A percentile compares a stretch with the other conserved stretches of the same genome.
Conservation (phyloP, 2,329 filamentous ascomycete genomes). For the Basipetospora sp. region DNA sequence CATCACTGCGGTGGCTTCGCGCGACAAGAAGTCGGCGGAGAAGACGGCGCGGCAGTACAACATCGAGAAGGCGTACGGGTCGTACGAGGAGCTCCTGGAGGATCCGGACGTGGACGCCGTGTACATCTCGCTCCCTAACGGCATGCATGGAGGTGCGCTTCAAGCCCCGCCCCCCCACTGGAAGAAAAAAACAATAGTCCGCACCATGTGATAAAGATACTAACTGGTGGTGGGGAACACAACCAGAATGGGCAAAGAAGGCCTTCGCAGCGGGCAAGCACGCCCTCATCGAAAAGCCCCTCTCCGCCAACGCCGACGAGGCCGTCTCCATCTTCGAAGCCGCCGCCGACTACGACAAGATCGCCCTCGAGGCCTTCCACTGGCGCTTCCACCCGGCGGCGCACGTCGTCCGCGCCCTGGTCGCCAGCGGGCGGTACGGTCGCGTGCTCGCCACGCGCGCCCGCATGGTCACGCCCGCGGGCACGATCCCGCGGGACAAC, state of each 20-base stretch:
- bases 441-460: conserved; percentile 1
- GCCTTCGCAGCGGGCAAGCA: conserved; percentile 37
- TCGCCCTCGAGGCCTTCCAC: conserved; percentile 10
- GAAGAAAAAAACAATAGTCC: too few relatives aligned
- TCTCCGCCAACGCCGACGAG: conserved; percentile 32
- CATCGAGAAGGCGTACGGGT: conserved; percentile 7
- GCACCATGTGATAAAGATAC: too few relatives aligned
- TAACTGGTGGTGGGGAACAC: conserved; percentile 16
- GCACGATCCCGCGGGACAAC: neutral
- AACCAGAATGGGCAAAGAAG: conserved; percentile 26
- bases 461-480: conserved; percentile 3
- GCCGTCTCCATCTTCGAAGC: conserved; percentile 33
- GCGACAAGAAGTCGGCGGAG: conserved; percentile 4
- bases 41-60: conserved; percentile 1
- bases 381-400: conserved; percentile 8
- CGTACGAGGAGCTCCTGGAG: conserved; percentile 9
- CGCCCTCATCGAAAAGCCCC: conserved; percentile 39
- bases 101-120: conserved; percentile 17
- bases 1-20: conserved; percentile 5
- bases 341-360: conserved; percentile 10
- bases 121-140: too few relatives aligned
- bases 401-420: conserved; percentile 1
- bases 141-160: too few relatives aligned
- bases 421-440: conserved; percentile 5
- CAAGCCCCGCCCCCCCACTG: too few relatives aligned